A percentile compares a stretch with the other conserved stretches of the same genome.
Evolutionary conservation across 108 stramenopile genomes (phyloP).

Genomic region (Pseudonitzschia pungens): DNA sequence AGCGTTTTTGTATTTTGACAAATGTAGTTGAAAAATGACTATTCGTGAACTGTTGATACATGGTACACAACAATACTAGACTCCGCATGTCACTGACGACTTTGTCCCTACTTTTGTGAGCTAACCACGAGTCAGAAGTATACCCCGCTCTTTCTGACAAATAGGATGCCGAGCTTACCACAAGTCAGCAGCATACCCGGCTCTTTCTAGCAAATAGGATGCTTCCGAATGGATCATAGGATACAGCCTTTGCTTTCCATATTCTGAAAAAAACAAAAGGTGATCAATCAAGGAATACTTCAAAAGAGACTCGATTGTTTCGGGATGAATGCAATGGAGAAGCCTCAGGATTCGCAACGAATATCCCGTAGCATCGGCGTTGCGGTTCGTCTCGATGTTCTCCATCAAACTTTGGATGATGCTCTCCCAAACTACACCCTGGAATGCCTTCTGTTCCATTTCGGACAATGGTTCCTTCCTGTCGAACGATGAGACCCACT

Average conservation of each 20-base stretch:
- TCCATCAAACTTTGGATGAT: constrained; percentile 16
- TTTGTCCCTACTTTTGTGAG: too few species aligned
- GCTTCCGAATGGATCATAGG: constrained; percentile 25
- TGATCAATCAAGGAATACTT: constrained; percentile 12
- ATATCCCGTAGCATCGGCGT: constrained; percentile 15
- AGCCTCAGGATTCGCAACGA: constrained; percentile 25
- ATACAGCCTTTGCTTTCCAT: constrained; percentile 1
- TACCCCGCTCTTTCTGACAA: too few species aligned
- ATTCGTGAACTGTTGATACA: too few species aligned
- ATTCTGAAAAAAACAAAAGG: constrained; percentile 11
- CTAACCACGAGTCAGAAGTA: too few species aligned
- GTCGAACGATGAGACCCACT: not conserved
- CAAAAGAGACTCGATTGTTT: constrained; percentile 10
- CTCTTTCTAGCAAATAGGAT: constrained; percentile 11
- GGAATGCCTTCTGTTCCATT: not conserved
- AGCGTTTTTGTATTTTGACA: too few species aligned
- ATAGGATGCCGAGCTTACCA: too few species aligned
- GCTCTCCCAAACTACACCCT: constrained; percentile 15
- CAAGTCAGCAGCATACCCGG: not conserved
- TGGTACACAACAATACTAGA: too few species aligned
- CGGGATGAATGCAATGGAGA: constrained; percentile 24
- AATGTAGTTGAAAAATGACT: too few species aligned
- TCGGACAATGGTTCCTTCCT: not conserved
- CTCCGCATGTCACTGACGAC: too few species aligned
- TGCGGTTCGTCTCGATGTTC: constrained; percentile 26